Evolutionary conservation across 768 basidiomycete species (phyloP).

Genomic region (Mycena latifolia): DNA sequence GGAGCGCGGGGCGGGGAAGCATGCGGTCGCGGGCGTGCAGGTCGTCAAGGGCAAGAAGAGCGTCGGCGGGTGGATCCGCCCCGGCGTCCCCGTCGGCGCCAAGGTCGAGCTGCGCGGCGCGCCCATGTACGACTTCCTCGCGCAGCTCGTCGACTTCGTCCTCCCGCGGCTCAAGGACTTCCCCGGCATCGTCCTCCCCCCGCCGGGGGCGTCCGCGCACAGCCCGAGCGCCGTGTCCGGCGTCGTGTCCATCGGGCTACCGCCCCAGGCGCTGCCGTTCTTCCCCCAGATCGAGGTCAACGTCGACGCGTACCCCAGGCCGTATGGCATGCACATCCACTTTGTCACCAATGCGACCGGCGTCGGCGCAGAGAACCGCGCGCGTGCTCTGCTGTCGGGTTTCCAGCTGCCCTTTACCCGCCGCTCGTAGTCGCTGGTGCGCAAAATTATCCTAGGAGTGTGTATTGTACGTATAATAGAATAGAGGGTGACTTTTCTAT

Average conservation of each 20-base stretch:
- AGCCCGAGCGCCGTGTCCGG: slow-evolving; percentile 86
- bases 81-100: slow-evolving; percentile 84
- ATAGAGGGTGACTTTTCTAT: no score
- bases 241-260: slow-evolving; percentile 90
- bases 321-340: slow-evolving; percentile 94
- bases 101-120: slow-evolving; percentile 93
- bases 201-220: slow-evolving; percentile 73
- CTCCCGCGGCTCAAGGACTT: slow-evolving; percentile 95
- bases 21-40: slow-evolving; percentile 81
- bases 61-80: slow-evolving; percentile 87
- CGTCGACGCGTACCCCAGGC: slow-evolving; percentile 86
- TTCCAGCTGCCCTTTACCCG: slow-evolving; percentile 88
- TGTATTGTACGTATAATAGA: not conserved
- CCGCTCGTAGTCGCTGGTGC: not conserved
- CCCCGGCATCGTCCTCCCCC: slow-evolving; percentile 84
- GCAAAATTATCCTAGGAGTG: not conserved
- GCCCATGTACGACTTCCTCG: slow-evolving; percentile 95
- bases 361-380: slow-evolving; percentile 90
- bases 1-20: slow-evolving; percentile 76
- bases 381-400: slow-evolving; percentile 88
- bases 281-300: slow-evolving; percentile 99
- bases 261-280: slow-evolving; percentile 85
- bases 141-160: slow-evolving; percentile 91
- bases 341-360: slow-evolving; percentile 92
- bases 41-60: slow-evolving; percentile 77